Percentiles rank a stretch among this genome's conserved stretches.
phyloP scores from a whole-genome alignment of 371 early-diverging fungal species.

The Mucor indicus region DNA sequence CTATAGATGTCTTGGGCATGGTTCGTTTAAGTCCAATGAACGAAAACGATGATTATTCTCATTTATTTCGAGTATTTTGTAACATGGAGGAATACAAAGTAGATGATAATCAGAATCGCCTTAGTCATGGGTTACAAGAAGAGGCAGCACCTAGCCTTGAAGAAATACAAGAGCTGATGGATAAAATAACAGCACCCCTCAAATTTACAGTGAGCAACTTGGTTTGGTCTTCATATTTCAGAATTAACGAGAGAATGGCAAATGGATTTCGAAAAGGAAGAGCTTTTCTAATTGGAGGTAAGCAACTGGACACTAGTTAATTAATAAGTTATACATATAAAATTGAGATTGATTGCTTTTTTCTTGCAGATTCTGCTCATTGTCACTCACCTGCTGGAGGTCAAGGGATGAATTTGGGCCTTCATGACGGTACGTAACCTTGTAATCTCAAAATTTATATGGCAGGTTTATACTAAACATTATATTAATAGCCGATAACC shows the following conservation, averaged over 20 bases:
- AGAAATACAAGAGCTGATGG: conserved; percentile 9
- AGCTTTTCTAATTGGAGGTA: conserved; percentile 43
- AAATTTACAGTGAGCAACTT: conserved; percentile 6
- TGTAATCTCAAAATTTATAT: no score
- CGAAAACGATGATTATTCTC: not conserved
- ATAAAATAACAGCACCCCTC: conserved; percentile 3
- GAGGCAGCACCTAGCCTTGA: conserved; percentile 2
- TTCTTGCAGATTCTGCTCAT: conserved; percentile 35
- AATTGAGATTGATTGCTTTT: not conserved
- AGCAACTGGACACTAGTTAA: not conserved
- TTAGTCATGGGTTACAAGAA: conserved; percentile 6
- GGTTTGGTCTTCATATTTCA: conserved; percentile 26
- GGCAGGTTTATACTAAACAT: no score
- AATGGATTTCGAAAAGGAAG: conserved; percentile 32
- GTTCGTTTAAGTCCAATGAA: conserved; percentile 2
- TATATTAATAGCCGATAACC: conserved; percentile 35
- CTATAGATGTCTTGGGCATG: conserved; percentile 15
- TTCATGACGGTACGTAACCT: conserved; percentile 34
- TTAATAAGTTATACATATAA: not conserved
- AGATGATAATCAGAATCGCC: not conserved
- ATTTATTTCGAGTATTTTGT: conserved; percentile 12
- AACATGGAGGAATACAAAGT: conserved; percentile 6
- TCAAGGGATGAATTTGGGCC: conserved; percentile 34
- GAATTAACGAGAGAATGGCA: conserved; percentile 42
- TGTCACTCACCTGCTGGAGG: conserved; percentile 35